Evolutionary conservation across 805 yeast species (phyloP).

Genomic region (Kodamaea leandrae): DNA sequence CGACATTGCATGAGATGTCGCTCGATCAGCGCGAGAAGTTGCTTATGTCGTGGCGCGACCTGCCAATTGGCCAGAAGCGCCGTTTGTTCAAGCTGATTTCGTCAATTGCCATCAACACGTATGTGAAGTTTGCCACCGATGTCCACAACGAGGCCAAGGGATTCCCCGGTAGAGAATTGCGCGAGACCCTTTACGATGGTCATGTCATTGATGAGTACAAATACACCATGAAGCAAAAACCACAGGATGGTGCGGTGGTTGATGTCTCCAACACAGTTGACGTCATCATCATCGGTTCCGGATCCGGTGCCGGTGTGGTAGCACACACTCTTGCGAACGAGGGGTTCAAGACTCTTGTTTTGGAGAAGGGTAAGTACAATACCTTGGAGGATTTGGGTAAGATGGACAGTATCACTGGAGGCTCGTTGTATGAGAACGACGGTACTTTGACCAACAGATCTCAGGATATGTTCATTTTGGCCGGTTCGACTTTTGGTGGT

Average conservation of each 20-base stretch:
- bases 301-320: constrained; percentile 7
- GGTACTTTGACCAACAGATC: constrained; percentile 37
- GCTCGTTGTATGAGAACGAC: constrained; percentile 36
- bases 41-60: constrained; percentile 39
- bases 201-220: constrained; percentile 25
- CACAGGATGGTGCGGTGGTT: constrained; percentile 29
- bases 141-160: constrained; percentile 37
- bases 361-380: constrained; percentile 51
- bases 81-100: constrained; percentile 31
- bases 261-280: constrained; percentile 37
- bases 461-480: constrained; percentile 37
- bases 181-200: constrained; percentile 28
- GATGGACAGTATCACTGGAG: constrained; percentile 38
- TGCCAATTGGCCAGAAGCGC: constrained; percentile 36
- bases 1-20: constrained; percentile 36
- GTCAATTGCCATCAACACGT: constrained; percentile 25
- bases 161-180: constrained; percentile 33
- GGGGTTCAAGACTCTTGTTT: constrained; percentile 44
- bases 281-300: constrained; percentile 8
- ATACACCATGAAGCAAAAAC: constrained; percentile 31
- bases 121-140: constrained; percentile 28
- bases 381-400: constrained; percentile 29
- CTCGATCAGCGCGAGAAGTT: constrained; percentile 29
- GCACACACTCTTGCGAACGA: constrained; percentile 37
- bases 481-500: constrained; percentile 58